These are phyloP conservation scores for Bruguiera sexangula DNA, from an alignment of 345 rosid species.

Conservation along the genomic window DNA sequence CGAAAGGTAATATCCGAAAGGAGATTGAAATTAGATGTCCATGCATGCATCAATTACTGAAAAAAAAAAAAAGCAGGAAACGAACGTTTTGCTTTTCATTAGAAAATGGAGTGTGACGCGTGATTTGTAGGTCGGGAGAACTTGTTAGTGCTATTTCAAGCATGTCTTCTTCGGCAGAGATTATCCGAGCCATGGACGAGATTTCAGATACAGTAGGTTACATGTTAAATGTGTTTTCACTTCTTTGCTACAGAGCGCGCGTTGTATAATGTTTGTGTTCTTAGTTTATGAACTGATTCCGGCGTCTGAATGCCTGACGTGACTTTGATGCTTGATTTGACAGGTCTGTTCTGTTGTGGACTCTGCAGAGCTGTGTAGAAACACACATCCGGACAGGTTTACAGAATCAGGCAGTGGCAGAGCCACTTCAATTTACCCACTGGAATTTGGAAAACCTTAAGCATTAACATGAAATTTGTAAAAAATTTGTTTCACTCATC, in stretches of 20 bases:
- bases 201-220: constrained; percentile 65
- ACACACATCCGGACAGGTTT: constrained; percentile 94
- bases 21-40: too few relatives aligned
- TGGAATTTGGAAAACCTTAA: too few relatives aligned
- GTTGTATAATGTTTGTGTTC: background rate
- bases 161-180: constrained; percentile 67
- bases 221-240: background rate
- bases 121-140: constrained; percentile 61
- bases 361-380: constrained; percentile 91
- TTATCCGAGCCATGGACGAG: constrained; percentile 85
- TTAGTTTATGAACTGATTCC: background rate
- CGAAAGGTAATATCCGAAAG: constrained; percentile 47
- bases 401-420: too few relatives aligned
- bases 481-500: too few relatives aligned
- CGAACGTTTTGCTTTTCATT: background rate
- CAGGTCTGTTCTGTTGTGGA: constrained; percentile 93
- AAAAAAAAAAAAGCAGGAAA: background rate
- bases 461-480: too few relatives aligned
- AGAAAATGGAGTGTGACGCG: background rate
- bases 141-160: constrained; percentile 58
- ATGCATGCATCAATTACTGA: too few relatives aligned
- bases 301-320: background rate
- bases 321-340: constrained; percentile 15
- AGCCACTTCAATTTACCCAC: too few relatives aligned
- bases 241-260: background rate